These are phyloP conservation scores for Saccharomyces eubayanus DNA, from an alignment of 805 yeast genomes.

Conservation along the genomic window DNA sequence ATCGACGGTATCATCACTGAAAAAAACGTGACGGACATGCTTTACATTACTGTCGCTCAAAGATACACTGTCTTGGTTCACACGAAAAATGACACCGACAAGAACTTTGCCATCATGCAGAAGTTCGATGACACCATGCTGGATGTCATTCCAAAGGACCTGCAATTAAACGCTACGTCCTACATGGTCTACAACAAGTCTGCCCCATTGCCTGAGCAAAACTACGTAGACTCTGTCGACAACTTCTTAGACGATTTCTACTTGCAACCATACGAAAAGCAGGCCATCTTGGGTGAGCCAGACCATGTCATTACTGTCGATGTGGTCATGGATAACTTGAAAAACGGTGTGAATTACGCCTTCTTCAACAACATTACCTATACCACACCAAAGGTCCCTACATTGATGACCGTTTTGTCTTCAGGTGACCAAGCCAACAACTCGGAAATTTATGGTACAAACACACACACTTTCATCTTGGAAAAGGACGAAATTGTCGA, in stretches of 20 bases:
- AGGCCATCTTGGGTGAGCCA: slow-evolving; percentile 53
- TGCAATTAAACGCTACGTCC: slow-evolving; percentile 66
- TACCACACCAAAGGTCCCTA: slow-evolving; percentile 75
- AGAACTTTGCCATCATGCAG: slow-evolving; percentile 77
- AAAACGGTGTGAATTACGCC: slow-evolving; percentile 89
- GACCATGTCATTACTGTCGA: slow-evolving; percentile 62
- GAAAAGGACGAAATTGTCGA: slow-evolving; percentile 51
- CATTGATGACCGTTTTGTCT: slow-evolving; percentile 67
- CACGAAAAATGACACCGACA: slow-evolving; percentile 56
- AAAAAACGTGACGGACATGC: slow-evolving; percentile 55
- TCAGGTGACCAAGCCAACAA: slow-evolving; percentile 55
- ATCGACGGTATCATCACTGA: slow-evolving; percentile 87
- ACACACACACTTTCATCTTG: slow-evolving; percentile 70
- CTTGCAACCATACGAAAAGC: slow-evolving; percentile 54
- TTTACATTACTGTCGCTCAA: slow-evolving; percentile 87
- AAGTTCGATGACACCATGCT: slow-evolving; percentile 75
- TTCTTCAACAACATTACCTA: slow-evolving; percentile 85
- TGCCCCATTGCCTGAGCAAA: slow-evolving; percentile 33
- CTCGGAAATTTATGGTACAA: slow-evolving; percentile 58
- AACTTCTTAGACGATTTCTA: slow-evolving; percentile 68
- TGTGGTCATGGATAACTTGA: slow-evolving; percentile 77
- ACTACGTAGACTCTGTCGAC: slow-evolving; percentile 40
- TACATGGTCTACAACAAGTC: slow-evolving; percentile 52
- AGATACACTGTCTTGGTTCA: slow-evolving; percentile 73
- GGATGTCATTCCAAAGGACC: slow-evolving; percentile 59